Percentiles rank a stretch among this genome's conserved stretches.
Conservation (phyloP, 1,284 basidiomycete species). For the Heterobasidion parviporum region DNA sequence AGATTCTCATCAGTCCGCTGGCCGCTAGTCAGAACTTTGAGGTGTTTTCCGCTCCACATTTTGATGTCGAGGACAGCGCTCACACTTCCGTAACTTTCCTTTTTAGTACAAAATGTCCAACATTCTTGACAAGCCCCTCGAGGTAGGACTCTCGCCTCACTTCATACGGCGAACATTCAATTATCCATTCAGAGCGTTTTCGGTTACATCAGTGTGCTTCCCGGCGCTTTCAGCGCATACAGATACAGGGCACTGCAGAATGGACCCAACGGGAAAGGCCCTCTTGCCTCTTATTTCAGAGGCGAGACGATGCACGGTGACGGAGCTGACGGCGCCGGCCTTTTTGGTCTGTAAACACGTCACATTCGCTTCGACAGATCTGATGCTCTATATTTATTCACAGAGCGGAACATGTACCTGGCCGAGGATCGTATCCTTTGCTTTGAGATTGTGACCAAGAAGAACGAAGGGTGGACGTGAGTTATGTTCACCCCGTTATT, state of each 20-base stretch:
- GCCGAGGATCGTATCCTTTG: slow-evolving; percentile 94
- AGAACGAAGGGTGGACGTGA: slow-evolving; percentile 72
- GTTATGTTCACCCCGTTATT: slow-evolving; percentile 20
- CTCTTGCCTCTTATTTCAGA: slow-evolving; percentile 86
- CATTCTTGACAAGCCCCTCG: slow-evolving; percentile 87
- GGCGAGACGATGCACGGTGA: slow-evolving; percentile 83
- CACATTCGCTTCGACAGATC: neutral
- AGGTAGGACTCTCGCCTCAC: slow-evolving; percentile 36
- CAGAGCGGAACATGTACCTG: slow-evolving; percentile 84
- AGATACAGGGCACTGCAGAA: slow-evolving; percentile 81
- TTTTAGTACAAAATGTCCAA: slow-evolving; percentile 85
- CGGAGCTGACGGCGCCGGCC: slow-evolving; percentile 47
- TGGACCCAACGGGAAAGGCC: slow-evolving; percentile 76
- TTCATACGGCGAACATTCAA: slow-evolving; percentile 4
- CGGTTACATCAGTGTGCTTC: slow-evolving; percentile 85
- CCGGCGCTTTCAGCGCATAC: slow-evolving; percentile 91
- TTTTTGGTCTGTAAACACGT: slow-evolving; percentile 44
- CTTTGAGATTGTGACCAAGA: slow-evolving; percentile 97
- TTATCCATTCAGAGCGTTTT: slow-evolving; percentile 59
- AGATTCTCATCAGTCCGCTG: slow-evolving; percentile 79
- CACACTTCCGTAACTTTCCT: neutral
- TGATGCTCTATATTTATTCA: slow-evolving; percentile 4
- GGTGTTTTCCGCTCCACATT: slow-evolving; percentile 26
- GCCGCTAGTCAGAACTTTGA: slow-evolving; percentile 91
- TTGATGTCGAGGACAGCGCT: slow-evolving; percentile 1